Conservation (phyloP, 805 yeast species). For the Spathaspora passalidarum region DNA sequence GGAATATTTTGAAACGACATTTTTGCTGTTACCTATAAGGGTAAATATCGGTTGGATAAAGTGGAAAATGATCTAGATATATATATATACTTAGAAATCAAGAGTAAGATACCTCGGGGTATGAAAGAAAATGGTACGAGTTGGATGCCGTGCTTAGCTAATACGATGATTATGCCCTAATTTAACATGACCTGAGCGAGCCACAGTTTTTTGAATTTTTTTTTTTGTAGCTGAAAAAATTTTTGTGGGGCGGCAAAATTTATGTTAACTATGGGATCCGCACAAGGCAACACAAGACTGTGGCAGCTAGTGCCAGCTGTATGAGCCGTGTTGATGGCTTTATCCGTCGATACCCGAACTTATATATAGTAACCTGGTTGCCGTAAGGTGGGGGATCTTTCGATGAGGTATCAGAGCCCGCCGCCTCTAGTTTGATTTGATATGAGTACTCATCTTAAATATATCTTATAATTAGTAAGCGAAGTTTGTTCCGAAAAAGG, state of each 20-base stretch:
- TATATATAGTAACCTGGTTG: no score
- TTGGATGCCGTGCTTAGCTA: neutral
- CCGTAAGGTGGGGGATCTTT: no score
- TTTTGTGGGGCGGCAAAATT: neutral
- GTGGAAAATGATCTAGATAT: no score
- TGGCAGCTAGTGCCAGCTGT: neutral
- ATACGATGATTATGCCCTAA: neutral
- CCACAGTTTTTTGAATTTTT: constrained; percentile 2
- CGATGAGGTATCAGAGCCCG: no score
- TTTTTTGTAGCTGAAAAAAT: neutral
- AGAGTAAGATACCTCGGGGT: neutral
- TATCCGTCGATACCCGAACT: neutral
- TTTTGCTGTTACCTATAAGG: neutral
- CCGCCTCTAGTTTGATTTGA: no score
- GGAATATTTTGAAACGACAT: constrained; percentile 43
- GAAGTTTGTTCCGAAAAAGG: no score
- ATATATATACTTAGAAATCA: no score
- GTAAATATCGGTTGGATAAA: no score
- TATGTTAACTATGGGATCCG: neutral
- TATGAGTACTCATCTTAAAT: no score
- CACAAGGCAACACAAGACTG: neutral
- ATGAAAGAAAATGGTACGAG: neutral
- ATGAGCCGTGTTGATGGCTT: neutral
- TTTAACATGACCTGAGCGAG: neutral
- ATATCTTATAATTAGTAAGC: no score